Evolutionary conservation across 2,329 filamentous ascomycete genomes (phyloP).

Genomic region (Botrytis paeoniae): DNA sequence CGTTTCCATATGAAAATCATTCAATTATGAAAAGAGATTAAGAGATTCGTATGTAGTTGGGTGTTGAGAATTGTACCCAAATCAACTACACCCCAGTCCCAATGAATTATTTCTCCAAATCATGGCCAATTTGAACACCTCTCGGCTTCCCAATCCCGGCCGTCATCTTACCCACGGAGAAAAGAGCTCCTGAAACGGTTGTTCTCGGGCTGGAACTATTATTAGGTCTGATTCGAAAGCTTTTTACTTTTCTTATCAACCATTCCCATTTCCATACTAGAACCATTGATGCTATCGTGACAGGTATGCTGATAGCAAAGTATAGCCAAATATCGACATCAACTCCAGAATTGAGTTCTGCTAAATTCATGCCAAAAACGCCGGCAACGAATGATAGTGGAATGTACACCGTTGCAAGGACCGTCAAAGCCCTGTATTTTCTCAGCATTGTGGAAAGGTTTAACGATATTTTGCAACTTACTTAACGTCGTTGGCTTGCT

Average conservation of each 20-base stretch:
- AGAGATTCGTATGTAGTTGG: not conserved
- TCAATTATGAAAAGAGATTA: not conserved
- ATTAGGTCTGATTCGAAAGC: not conserved
- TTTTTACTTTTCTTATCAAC: not conserved
- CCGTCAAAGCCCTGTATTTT: not conserved
- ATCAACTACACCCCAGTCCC: fast-evolving
- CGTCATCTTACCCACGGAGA: not conserved
- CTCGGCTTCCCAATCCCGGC: not conserved
- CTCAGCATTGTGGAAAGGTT: not conserved
- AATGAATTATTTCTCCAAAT: not conserved
- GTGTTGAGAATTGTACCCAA: not conserved
- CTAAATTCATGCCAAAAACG: not conserved
- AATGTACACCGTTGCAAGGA: not conserved
- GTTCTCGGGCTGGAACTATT: not conserved
- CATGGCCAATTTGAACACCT: not conserved
- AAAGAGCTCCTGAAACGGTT: not conserved
- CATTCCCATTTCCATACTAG: not conserved
- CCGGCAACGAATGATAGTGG: conserved; percentile 1
- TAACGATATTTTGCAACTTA: not conserved
- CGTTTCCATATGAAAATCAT: not conserved
- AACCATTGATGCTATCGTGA: not conserved
- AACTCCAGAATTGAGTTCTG: not conserved
- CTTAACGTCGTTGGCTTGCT: conserved; percentile 5
- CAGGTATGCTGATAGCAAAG: not conserved
- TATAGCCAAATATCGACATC: not conserved